These are phyloP conservation scores for Saccharomycopsis sp. DNA, from an alignment of 805 yeast genomes.

Conservation along the genomic window DNA sequence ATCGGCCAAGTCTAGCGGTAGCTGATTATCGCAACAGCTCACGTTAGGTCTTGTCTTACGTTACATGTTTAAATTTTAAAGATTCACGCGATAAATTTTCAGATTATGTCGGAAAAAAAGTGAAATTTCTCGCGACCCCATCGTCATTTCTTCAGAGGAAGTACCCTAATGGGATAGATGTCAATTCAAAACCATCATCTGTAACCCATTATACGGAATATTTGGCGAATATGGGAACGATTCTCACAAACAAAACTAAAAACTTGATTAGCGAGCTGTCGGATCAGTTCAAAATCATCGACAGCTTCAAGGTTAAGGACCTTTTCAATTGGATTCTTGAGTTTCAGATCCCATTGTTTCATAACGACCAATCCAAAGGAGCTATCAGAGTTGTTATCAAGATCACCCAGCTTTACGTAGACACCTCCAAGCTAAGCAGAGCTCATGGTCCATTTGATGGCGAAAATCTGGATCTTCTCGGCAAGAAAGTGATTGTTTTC, in stretches of 20 bases:
- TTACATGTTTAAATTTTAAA: neutral
- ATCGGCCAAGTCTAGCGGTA: too few species aligned
- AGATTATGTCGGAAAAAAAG: neutral
- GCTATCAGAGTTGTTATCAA: conserved; percentile 13
- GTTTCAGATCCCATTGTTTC: conserved; percentile 16
- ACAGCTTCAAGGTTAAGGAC: conserved; percentile 12
- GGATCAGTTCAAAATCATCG: conserved; percentile 9
- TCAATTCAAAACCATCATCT: too few species aligned
- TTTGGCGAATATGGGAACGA: neutral
- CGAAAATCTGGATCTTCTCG: neutral
- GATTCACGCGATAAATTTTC: neutral
- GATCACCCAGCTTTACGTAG: conserved; percentile 14
- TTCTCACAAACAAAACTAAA: neutral
- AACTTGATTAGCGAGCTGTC: neutral
- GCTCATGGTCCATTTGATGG: conserved; percentile 6
- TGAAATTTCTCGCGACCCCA: neutral
- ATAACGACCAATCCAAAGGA: conserved; percentile 4
- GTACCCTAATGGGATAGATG: too few species aligned
- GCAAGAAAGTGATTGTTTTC: conserved; percentile 33
- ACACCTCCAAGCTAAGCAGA: conserved; percentile 13
- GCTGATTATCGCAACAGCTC: too few species aligned
- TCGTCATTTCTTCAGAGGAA: too few species aligned
- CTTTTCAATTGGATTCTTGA: conserved; percentile 17
- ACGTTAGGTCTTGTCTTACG: too few species aligned
- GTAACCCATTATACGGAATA: neutral